Percentiles rank a stretch among this genome's conserved stretches.
These are phyloP conservation scores for Fusarium redolens DNA, from an alignment of 2,329 filamentous ascomycete genomes.

Conservation along the genomic window DNA sequence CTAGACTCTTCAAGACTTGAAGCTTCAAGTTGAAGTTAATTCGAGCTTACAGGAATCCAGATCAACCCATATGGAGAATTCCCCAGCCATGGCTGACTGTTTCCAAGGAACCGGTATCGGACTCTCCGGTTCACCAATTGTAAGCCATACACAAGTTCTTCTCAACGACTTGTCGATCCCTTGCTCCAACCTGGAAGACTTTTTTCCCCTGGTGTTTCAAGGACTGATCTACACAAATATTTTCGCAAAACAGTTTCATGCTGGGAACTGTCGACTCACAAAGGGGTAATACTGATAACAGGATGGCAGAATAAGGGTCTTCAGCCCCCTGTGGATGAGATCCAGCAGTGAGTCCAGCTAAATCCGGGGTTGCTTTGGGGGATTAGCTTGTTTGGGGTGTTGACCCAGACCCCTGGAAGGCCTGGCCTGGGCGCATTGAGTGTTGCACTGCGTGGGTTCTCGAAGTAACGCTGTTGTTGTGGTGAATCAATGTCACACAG, in stretches of 20 bases:
- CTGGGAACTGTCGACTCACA: background rate
- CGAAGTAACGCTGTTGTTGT: slow-evolving; percentile 27
- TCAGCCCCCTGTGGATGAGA: slow-evolving; percentile 23
- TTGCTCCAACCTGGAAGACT: background rate
- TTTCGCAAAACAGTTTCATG: background rate
- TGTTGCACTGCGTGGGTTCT: background rate
- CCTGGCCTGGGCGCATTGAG: background rate
- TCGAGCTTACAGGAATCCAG: background rate
- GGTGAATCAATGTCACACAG: slow-evolving; percentile 10
- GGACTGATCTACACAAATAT: slow-evolving; percentile 4
- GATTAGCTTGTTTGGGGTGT: background rate
- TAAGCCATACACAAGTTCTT: background rate
- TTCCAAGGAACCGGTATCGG: slow-evolving; percentile 9
- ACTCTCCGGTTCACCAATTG: slow-evolving; percentile 1
- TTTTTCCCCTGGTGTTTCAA: background rate
- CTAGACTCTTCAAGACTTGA: background rate
- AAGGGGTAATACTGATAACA: background rate
- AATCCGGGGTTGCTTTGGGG: slow-evolving; percentile 36
- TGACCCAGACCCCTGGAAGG: background rate
- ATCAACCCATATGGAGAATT: background rate
- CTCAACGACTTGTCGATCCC: slow-evolving; percentile 9
- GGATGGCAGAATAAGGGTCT: background rate
- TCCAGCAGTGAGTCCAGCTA: slow-evolving; percentile 1
- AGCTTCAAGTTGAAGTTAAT: background rate
- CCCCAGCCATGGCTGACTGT: background rate